phyloP scores from a whole-genome alignment of 371 early-diverging fungal genomes.

The Mortierella sp. region DNA sequence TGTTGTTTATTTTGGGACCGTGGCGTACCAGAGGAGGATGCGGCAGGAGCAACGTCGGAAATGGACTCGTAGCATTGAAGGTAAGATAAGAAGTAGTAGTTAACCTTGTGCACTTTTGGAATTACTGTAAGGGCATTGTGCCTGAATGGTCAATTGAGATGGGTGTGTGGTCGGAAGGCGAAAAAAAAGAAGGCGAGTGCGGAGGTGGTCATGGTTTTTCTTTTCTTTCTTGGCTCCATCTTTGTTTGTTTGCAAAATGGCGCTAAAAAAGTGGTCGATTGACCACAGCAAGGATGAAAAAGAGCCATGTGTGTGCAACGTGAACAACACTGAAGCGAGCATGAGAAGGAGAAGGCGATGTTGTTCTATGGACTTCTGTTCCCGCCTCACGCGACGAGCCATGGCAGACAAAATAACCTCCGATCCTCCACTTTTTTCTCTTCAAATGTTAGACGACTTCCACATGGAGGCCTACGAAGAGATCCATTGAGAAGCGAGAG shows the following conservation, averaged over 20 bases:
- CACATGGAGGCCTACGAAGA: constrained; percentile 51
- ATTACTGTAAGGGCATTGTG: background rate
- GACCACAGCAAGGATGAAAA: background rate
- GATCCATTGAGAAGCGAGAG: constrained; percentile 8
- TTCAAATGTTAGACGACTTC: constrained; percentile 36
- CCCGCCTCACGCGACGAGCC: background rate
- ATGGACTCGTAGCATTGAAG: constrained; percentile 38
- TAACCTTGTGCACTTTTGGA: background rate
- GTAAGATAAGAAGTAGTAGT: constrained; percentile 7
- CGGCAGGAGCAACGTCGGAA: constrained; percentile 29
- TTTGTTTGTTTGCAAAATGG: background rate
- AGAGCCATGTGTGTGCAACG: background rate
- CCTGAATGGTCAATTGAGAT: background rate
- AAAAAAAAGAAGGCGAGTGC: background rate
- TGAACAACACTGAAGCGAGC: background rate
- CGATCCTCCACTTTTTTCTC: background rate
- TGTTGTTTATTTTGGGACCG: constrained; percentile 33
- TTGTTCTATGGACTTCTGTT: background rate
- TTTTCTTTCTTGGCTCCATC: background rate
- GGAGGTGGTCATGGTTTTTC: background rate
- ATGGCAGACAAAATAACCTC: background rate
- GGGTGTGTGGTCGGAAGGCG: too few species aligned
- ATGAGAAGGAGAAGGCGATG: background rate
- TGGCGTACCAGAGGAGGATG: constrained; percentile 39
- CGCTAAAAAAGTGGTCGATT: background rate